Evolutionary conservation across 805 yeast genomes (phyloP).

Genomic region (Yamadazyma paraphyllophila): DNA sequence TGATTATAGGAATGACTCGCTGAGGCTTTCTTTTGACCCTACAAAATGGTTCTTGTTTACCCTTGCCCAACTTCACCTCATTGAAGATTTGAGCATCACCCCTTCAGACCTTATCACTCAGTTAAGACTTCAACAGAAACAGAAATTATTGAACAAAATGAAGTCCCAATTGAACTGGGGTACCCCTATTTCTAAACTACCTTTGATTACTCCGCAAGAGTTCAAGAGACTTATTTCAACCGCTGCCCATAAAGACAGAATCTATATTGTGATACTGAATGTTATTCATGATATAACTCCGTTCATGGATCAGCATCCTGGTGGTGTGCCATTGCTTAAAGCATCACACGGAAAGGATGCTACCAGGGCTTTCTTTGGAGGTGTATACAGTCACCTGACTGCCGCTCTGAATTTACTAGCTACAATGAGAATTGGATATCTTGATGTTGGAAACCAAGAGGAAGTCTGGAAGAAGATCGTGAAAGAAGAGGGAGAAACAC

Average conservation of each 20-base stretch:
- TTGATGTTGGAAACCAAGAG: slow-evolving; percentile 76
- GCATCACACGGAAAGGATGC: slow-evolving; percentile 92
- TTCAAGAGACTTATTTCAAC: slow-evolving; percentile 40
- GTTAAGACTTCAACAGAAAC: slow-evolving; percentile 61
- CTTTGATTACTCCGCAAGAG: slow-evolving; percentile 53
- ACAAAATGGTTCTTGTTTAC: slow-evolving; percentile 70
- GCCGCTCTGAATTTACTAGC: slow-evolving; percentile 90
- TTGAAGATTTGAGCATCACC: slow-evolving; percentile 58
- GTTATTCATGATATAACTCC: slow-evolving; percentile 93
- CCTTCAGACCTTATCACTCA: slow-evolving; percentile 70
- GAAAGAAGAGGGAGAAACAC: slow-evolving; percentile 56
- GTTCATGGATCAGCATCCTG: slow-evolving; percentile 90
- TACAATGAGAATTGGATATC: slow-evolving; percentile 89
- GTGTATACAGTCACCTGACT: slow-evolving; percentile 88
- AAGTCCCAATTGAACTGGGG: slow-evolving; percentile 89
- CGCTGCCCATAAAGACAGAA: slow-evolving; percentile 43
- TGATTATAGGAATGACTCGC: slow-evolving; percentile 76
- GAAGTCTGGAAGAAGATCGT: slow-evolving; percentile 78
- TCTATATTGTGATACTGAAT: slow-evolving; percentile 80
- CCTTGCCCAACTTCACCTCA: slow-evolving; percentile 53
- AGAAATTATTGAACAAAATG: slow-evolving; percentile 72
- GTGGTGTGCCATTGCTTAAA: slow-evolving; percentile 75
- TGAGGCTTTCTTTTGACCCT: slow-evolving; percentile 80
- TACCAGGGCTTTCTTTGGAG: slow-evolving; percentile 91
- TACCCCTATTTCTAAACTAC: slow-evolving; percentile 83